Conservation (phyloP, 2,329 filamentous ascomycete species). For the Thielaviopsis ethacetica region DNA sequence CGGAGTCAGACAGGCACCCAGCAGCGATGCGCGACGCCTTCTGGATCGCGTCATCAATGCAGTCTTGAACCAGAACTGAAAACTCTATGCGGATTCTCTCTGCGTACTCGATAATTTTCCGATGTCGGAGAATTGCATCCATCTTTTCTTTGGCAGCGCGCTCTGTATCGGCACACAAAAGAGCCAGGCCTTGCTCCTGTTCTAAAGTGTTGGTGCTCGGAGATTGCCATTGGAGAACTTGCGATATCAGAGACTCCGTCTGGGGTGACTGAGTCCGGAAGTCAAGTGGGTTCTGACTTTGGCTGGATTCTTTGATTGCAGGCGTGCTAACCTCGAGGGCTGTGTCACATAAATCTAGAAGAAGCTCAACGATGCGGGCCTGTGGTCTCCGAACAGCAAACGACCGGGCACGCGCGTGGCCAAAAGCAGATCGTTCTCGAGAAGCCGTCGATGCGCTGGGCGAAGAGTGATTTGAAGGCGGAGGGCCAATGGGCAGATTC, state of each 20-base stretch:
- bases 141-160: conserved; percentile 73
- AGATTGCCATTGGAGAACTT: conserved; percentile 93
- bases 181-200: conserved; percentile 75
- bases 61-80: conserved; percentile 82
- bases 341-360: conserved; percentile 91
- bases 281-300: conserved; percentile 45
- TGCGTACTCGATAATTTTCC: conserved; percentile 85
- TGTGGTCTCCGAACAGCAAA: conserved; percentile 85
- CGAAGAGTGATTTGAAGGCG: conserved; percentile 53
- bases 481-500: conserved; percentile 65
- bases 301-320: conserved; percentile 61
- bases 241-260: conserved; percentile 84
- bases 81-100: conserved; percentile 93
- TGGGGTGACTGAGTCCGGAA: conserved; percentile 88
- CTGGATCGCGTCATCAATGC: conserved; percentile 77
- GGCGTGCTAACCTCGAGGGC: conserved; percentile 89
- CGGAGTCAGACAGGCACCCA: conserved; percentile 68
- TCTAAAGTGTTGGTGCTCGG: conserved; percentile 82
- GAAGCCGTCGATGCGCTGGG: conserved; percentile 58
- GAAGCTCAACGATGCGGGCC: conserved; percentile 81
- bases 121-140: conserved; percentile 80
- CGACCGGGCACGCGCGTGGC: conserved; percentile 67
- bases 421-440: conserved; percentile 57
- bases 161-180: conserved; percentile 83
- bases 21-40: conserved; percentile 81